A percentile compares a stretch with the other conserved stretches of the same genome.
Conservation (phyloP, 2,329 filamentous ascomycete genomes). For the Neofusicoccum ribis region DNA sequence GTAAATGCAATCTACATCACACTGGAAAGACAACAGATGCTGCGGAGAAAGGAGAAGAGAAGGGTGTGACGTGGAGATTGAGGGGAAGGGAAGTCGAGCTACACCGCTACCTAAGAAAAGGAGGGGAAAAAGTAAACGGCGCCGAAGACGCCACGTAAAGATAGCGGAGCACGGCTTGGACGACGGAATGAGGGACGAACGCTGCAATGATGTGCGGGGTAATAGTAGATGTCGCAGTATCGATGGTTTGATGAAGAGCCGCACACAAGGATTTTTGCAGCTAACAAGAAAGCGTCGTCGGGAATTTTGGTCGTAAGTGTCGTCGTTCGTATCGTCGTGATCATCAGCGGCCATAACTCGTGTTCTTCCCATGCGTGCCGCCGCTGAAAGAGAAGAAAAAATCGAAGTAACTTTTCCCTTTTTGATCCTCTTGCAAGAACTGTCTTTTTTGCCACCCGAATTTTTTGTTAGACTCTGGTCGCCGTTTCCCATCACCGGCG, state of each 20-base stretch:
- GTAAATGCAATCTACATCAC: neutral
- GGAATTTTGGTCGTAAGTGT: neutral
- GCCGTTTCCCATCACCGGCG: neutral
- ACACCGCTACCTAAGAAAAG: neutral
- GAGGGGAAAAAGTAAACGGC: neutral
- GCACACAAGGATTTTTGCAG: neutral
- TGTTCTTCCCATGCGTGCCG: constrained; percentile 1
- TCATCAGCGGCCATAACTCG: constrained; percentile 5
- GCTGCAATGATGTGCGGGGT: neutral
- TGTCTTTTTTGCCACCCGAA: neutral
- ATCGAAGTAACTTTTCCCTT: constrained; percentile 2
- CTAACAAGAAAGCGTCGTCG: neutral
- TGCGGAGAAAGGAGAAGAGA: neutral
- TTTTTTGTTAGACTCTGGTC: neutral
- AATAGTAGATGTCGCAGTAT: neutral
- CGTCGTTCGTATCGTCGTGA: constrained; percentile 3
- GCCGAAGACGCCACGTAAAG: neutral
- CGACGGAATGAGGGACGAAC: neutral
- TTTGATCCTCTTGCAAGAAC: constrained; percentile 11
- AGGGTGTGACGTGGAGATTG: neutral
- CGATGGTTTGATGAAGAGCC: neutral
- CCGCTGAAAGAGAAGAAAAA: neutral
- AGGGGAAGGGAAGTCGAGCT: neutral
- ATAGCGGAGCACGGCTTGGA: neutral
- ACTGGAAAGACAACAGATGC: constrained; percentile 7